phyloP scores from a whole-genome alignment of 2,329 filamentous ascomycete species.

The Aspergillus uvarum region DNA sequence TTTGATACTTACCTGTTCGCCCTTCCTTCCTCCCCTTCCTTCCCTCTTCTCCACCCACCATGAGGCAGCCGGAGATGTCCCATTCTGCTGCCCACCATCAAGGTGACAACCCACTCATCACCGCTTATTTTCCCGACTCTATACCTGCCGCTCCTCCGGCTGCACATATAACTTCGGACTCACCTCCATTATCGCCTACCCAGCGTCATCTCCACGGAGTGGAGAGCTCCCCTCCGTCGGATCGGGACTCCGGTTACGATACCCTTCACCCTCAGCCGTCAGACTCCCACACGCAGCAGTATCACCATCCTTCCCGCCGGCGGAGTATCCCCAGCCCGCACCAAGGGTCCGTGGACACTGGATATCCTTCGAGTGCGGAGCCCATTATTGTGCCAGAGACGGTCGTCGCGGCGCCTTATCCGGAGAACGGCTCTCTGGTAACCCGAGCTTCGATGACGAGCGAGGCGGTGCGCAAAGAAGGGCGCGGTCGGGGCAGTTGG shows the following conservation, averaged over 20 bases:
- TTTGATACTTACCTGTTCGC: neutral
- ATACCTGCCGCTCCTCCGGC: conserved; percentile 21
- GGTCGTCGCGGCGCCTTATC: conserved; percentile 23
- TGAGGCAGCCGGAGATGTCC: conserved; percentile 38
- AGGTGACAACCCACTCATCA: conserved; percentile 26
- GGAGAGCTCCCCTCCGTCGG: conserved; percentile 18
- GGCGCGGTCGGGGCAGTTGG: conserved; percentile 32
- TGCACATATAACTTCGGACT: conserved; percentile 15
- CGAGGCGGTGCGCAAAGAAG: conserved; percentile 31
- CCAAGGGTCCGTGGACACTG: conserved; percentile 18
- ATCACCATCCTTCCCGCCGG: conserved; percentile 12
- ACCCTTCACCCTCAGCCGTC: conserved; percentile 22
- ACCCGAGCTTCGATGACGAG: conserved; percentile 28
- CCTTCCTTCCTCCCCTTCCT: conserved; percentile 11
- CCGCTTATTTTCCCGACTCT: conserved; percentile 22
- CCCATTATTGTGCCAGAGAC: conserved; percentile 21
- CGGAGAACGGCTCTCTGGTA: conserved; percentile 24
- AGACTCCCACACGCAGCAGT: conserved; percentile 21
- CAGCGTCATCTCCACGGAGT: conserved; percentile 6
- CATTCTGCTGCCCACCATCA: conserved; percentile 38
- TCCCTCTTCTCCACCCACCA: conserved; percentile 20
- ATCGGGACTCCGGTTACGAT: conserved; percentile 22
- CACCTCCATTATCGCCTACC: conserved; percentile 12
- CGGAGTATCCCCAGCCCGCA: conserved; percentile 5
- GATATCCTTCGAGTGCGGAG: conserved; percentile 19